Conservation (phyloP, 805 yeast genomes). For the Starmerella sirachaensis region DNA sequence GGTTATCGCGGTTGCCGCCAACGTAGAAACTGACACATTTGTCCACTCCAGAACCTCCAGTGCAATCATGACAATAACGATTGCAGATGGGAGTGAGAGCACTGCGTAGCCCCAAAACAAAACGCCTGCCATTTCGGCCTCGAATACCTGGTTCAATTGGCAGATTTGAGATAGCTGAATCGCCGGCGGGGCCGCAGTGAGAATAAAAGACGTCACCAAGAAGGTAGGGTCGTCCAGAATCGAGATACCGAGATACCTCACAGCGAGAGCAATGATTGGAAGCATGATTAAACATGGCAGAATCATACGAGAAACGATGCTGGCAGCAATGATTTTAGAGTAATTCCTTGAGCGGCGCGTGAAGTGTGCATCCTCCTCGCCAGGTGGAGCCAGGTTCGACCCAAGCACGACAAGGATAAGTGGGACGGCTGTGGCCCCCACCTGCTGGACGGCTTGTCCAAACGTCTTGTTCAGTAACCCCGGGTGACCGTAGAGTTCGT, state of each 20-base stretch:
- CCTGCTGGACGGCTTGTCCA: slow-evolving; percentile 41
- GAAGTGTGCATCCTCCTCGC: slow-evolving; percentile 30
- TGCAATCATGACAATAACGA: slow-evolving; percentile 42
- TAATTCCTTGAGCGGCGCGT: slow-evolving; percentile 29
- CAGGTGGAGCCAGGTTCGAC: slow-evolving; percentile 47
- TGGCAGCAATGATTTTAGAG: slow-evolving; percentile 38
- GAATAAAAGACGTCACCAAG: slow-evolving; percentile 44
- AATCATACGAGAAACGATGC: slow-evolving; percentile 47
- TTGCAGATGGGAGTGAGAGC: slow-evolving; percentile 47
- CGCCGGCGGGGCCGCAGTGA: slow-evolving; percentile 56
- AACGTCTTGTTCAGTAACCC: slow-evolving; percentile 42
- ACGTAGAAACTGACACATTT: slow-evolving; percentile 17
- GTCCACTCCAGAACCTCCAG: slow-evolving; percentile 47
- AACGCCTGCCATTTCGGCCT: slow-evolving; percentile 53
- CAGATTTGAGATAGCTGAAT: slow-evolving; percentile 56
- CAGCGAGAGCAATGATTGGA: slow-evolving; percentile 42
- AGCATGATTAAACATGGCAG: slow-evolving; percentile 44
- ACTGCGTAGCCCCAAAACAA: slow-evolving; percentile 57
- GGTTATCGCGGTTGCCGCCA: background rate
- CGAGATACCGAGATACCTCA: slow-evolving; percentile 39
- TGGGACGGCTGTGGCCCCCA: slow-evolving; percentile 51
- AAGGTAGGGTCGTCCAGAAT: slow-evolving; percentile 47
- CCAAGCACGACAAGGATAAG: slow-evolving; percentile 51
- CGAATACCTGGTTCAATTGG: slow-evolving; percentile 48
- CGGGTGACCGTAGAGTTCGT: slow-evolving; percentile 33